These are phyloP conservation scores for Mortierella sp. DNA, from an alignment of 371 early-diverging fungal species.

Conservation along the genomic window DNA sequence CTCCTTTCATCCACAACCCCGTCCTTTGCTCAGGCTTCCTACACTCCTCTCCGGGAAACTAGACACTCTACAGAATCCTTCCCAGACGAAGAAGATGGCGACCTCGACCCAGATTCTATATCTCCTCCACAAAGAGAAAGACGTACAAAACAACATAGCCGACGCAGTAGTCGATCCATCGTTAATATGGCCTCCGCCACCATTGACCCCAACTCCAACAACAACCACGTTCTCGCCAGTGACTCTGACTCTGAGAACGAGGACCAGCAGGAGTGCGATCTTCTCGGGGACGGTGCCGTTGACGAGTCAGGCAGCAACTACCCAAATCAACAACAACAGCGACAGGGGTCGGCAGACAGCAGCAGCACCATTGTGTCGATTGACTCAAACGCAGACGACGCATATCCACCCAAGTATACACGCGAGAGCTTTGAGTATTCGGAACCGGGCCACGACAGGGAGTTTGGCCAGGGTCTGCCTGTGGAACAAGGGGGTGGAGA, in stretches of 20 bases:
- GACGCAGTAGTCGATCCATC: background rate
- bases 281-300: background rate
- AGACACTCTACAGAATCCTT: constrained; percentile 30
- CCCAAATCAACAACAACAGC: constrained; percentile 8
- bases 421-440: constrained; percentile 43
- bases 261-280: background rate
- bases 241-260: constrained; percentile 25
- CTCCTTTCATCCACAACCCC: constrained; percentile 44
- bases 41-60: constrained; percentile 39
- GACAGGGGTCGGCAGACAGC: constrained; percentile 25
- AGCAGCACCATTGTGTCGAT: constrained; percentile 32
- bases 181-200: background rate
- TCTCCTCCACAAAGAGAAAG: constrained; percentile 9
- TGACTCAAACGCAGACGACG: constrained; percentile 18
- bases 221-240: constrained; percentile 20
- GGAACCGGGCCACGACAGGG: constrained; percentile 30
- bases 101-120: constrained; percentile 43
- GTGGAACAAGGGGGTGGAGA: constrained; percentile 19
- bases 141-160: constrained; percentile 3
- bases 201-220: background rate
- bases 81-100: constrained; percentile 43
- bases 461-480: constrained; percentile 2
- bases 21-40: constrained; percentile 45
- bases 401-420: constrained; percentile 23
- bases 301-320: background rate